Base-by-base conservation (phyloP, 2,329 filamentous ascomycete species). In the Cryphonectria nitschkei region DNA sequence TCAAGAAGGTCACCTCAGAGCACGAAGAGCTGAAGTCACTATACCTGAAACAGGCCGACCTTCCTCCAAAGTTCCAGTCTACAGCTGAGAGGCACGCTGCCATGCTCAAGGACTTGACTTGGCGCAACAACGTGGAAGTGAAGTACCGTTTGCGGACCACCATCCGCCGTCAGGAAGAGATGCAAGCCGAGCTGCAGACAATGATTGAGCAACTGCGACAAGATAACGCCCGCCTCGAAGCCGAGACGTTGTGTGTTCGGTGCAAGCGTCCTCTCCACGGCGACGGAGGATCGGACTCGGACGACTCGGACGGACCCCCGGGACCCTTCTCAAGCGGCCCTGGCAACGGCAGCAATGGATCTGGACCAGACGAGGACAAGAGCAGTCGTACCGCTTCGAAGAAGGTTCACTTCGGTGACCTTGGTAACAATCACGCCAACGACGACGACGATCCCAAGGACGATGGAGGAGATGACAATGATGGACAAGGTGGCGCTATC, bases 401-500 rank as follows among this genome's bases (percentile, higher is more conserved):
- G 14, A 58, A 58, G 54, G 54, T 16, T 32, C 14, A 58, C 54
- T 32, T 32, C 26, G 54, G 14, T 32, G 54, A 32, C 54, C 46
- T n/a, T 50, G 26, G 11, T 14, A 34, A 34, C 16, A 19, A 58
- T 14, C 54, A 58, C 7, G 26, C 16, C 54, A 26, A 58, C 7
- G 26, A 32, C 54, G 54, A 58, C 29, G 54, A 58, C 6, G 26
- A 58, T 13, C 14, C 13, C 26, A 32, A 58, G 54, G 54, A 58
- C 29, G 54, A 58, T 11, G 54, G 54, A 56, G 52, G 52, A 34
- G 58, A 61, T 39, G 58, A 61, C 32, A 61, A 61, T 3, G 58
- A 39, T 39, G 58, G 58, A 11, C 58, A 61, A n/a, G 58, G 34
- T 61, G 58, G 58, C 58, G 58, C 32, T 19, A 19, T 37, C 22